Base-by-base conservation (phyloP, 2,329 filamentous ascomycete species). In the Epichloe hybrida region DNA sequence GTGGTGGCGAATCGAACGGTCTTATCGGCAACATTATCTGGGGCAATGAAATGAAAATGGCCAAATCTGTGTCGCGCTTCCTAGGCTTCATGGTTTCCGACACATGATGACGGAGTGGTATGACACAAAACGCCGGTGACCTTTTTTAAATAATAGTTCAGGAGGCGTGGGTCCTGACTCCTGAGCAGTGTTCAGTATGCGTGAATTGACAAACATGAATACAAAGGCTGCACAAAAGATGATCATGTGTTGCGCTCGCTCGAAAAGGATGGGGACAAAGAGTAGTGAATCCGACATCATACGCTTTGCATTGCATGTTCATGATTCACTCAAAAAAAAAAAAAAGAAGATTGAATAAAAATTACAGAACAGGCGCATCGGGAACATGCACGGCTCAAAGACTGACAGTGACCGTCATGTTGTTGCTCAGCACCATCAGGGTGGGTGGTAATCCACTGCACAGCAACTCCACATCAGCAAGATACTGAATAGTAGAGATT, bases 361-460 rank as follows among this genome's bases (percentile, higher is more conserved):
- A 46, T 39, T 39, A n/a, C 38, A 11, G 8, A 45, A 45, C 12
- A 45, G 31, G 9, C 31, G 8, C 31, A 31, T 31, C 31, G 31
- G 13, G 6, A 31, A 34, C 31, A 21, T 34, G 5, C n/a, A 23
- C 23, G 4, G n/a, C 11, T 59, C 38, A 87, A 54, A 88, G 66
- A 63, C 82, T 86, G 60, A 86, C 85, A 6, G 85, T 94, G 45
- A 94, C 88, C 15, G 87, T 94, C 84, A 94, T 89, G 60, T 83
- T 88, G 66, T 94, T 94, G 66, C 85, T 89, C 66, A 94, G 77
- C 39, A 95, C 85, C 64, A 95, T 70, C 59, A 94, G 64, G 44
- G 81, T 80, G 1, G 88, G 88, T 31, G 88, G 87, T 54, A 91
- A 69, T 11, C 79, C 84, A 59, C 84, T 79, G 64, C 85, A 91